Evolutionary conservation across 1,139 yeast genomes (phyloP), one percentile per base, ranked within the genome.

Genomic region (Candida pseudoviswanathii): DNA sequence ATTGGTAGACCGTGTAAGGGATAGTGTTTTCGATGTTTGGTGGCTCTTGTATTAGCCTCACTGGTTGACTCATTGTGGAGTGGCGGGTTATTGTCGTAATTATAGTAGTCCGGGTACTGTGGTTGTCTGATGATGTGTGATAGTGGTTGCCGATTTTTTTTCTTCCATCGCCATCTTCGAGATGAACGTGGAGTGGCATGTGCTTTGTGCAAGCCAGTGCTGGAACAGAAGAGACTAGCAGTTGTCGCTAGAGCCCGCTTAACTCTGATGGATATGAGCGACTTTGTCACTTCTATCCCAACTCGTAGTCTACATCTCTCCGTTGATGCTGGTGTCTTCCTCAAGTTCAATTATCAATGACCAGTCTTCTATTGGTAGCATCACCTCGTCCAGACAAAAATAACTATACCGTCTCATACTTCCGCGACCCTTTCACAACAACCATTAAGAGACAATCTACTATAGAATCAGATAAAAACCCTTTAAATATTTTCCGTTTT

Each of bases 11-110:
- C 10, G 59, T 51, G 11, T 62, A 58, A 4, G 72, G 70, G 10
- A 75, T 66, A 7, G 81, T 75, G 59, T 76, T 75, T 51, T 76
- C 81, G 41, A 65, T 58, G 51, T 66, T 72, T 26, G 82, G 82
- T 42, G 57, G 62, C 48, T 75, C 77, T 47, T 55, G 44, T 39
- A 70, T 59, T 47, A 70, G 47, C 51, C 64, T 60, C 46, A 62
- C 57, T 26, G 34, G 39, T 21, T 51, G 57, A 43, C 49, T 49
- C 64, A 60, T 58, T 31, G 5, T n/a, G n/a, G n/a, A n/a, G n/a
- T n/a, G n/a, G n/a, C n/a, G n/a, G n/a, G n/a, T n/a, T 41, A 41
- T 29, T 21, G 2, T 11, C 43, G 34, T 40, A 31, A 4, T 2
- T n/a, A 29, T 29, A 29, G 8, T 29, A 29, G 31, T 29, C 31